Evolutionary conservation across 2,329 filamentous ascomycete genomes (phyloP).

Genomic region (Uncinocarpus reesii): DNA sequence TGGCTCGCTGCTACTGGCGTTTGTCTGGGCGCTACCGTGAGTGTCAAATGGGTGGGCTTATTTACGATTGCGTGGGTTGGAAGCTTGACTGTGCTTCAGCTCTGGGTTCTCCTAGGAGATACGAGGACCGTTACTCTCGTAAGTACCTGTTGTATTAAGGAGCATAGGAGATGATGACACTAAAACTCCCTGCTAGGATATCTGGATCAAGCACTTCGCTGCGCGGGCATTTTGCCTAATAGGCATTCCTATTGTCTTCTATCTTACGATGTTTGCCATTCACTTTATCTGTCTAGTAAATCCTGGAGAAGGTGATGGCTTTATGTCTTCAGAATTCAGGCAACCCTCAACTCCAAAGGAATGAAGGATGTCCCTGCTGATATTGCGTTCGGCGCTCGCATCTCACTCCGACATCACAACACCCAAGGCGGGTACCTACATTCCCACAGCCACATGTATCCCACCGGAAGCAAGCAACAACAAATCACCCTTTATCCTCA

Average conservation of each 20-base stretch:
- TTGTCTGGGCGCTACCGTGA: slow-evolving; percentile 77
- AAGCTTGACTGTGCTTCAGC: slow-evolving; percentile 74
- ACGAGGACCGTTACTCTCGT: slow-evolving; percentile 70
- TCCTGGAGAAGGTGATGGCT: slow-evolving; percentile 93
- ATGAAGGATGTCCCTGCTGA: slow-evolving; percentile 95
- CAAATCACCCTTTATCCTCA: slow-evolving; percentile 97
- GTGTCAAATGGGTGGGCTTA: slow-evolving; percentile 97
- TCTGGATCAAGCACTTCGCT: slow-evolving; percentile 90
- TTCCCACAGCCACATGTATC: slow-evolving; percentile 96
- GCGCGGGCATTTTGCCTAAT: slow-evolving; percentile 86
- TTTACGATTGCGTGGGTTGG: slow-evolving; percentile 99
- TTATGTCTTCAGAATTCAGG: slow-evolving; percentile 99
- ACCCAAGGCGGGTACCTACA: slow-evolving; percentile 97
- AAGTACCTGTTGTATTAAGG: slow-evolving; percentile 25
- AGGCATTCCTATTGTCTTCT: slow-evolving; percentile 77
- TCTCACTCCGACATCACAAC: slow-evolving; percentile 85
- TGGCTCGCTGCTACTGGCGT: slow-evolving; percentile 84
- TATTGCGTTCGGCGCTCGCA: slow-evolving; percentile 75
- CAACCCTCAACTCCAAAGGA: slow-evolving; percentile 87
- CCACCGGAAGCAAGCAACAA: slow-evolving; percentile 93
- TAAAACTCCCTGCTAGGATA: slow-evolving; percentile 40
- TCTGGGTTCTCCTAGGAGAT: slow-evolving; percentile 92
- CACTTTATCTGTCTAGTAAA: slow-evolving; percentile 91
- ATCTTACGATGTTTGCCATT: slow-evolving; percentile 93
- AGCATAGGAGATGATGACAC: neutral